These are phyloP conservation scores for Naganishia randhawae DNA, from an alignment of 768 basidiomycete species.

Conservation along the genomic window DNA sequence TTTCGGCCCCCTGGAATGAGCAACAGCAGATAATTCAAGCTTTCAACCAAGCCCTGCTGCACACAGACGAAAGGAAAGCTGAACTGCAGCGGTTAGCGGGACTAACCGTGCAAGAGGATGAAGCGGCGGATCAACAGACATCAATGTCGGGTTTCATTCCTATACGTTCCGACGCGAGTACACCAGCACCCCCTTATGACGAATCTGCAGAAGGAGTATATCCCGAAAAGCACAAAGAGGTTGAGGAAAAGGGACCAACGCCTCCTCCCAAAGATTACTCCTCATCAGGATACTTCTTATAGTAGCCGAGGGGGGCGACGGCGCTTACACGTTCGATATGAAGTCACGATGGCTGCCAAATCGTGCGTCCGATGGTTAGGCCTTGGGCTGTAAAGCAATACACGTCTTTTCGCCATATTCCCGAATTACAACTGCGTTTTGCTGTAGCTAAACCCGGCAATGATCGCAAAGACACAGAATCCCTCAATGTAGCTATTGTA, in stretches of 20 bases:
- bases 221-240: background rate
- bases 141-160: background rate
- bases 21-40: background rate
- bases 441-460: too few species aligned
- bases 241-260: background rate
- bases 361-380: background rate
- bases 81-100: background rate
- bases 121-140: background rate
- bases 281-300: background rate
- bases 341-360: background rate
- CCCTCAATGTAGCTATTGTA: too few species aligned
- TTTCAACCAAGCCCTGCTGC: background rate
- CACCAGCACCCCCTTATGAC: slow-evolving; percentile 2
- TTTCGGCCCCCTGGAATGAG: background rate
- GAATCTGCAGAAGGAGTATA: too few species aligned
- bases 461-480: too few species aligned
- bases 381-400: too few species aligned
- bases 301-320: background rate
- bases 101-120: background rate
- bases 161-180: background rate
- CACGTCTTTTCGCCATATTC: too few species aligned
- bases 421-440: too few species aligned
- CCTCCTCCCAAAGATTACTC: slow-evolving; percentile 11
- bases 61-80: slow-evolving; percentile 2
- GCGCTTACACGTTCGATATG: background rate